Conservation (phyloP, 345 rosid species). For the Rhizophora mangle region DNA sequence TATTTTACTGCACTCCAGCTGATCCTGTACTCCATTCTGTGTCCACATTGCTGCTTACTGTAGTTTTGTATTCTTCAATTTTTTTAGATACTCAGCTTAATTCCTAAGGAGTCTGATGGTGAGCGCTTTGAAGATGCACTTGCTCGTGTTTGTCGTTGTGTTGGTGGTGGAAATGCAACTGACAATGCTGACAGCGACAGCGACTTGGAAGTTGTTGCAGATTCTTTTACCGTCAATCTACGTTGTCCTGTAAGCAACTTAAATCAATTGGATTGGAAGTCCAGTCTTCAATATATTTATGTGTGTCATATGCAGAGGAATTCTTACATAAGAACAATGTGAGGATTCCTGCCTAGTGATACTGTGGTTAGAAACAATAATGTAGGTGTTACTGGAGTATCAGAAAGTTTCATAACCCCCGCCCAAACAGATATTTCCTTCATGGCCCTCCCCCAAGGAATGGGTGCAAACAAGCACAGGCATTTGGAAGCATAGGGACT, state of each 20-base stretch:
- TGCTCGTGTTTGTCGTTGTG: constrained; percentile 36
- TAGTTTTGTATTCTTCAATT: background rate
- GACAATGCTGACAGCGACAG: constrained; percentile 42
- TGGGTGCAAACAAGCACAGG: too few relatives aligned
- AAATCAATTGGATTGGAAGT: too few relatives aligned
- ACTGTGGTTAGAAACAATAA: too few relatives aligned
- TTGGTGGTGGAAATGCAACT: constrained; percentile 34
- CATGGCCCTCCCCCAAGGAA: too few relatives aligned
- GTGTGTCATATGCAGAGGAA: too few relatives aligned
- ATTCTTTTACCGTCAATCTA: constrained; percentile 32
- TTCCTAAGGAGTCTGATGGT: constrained; percentile 39
- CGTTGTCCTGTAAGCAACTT: constrained; percentile 41
- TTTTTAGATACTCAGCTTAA: constrained; percentile 27
- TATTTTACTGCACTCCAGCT: background rate
- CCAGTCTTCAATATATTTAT: too few relatives aligned
- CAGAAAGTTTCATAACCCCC: too few relatives aligned
- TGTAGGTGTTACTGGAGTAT: too few relatives aligned
- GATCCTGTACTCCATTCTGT: background rate
- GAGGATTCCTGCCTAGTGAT: too few relatives aligned
- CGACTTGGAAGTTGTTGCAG: constrained; percentile 45
- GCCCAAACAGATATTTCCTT: too few relatives aligned
- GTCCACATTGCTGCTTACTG: background rate
- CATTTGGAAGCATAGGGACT: too few relatives aligned
- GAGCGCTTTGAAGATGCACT: constrained; percentile 34
- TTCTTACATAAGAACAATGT: too few relatives aligned